Conservation (phyloP, 225 moss, liverwort and hornwort genomes). For the Polytrichum commune region DNA sequence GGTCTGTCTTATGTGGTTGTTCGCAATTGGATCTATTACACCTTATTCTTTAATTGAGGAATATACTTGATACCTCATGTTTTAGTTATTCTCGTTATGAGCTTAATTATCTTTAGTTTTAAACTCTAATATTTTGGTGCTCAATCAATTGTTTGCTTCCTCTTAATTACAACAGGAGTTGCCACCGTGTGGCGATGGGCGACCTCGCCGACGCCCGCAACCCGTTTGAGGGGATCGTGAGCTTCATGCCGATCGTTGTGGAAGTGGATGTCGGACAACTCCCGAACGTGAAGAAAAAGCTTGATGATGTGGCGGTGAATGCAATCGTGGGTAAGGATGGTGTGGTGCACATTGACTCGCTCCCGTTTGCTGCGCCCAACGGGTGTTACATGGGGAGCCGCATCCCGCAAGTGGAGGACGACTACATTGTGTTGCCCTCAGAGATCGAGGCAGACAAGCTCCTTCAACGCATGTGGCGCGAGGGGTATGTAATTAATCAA, state of each 20-base stretch:
- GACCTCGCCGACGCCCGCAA: not conserved
- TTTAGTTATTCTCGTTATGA: too few relatives aligned
- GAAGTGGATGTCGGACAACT: constrained; percentile 9
- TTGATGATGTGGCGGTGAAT: constrained; percentile 15
- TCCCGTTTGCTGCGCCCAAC: not conserved
- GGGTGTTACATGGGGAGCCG: constrained; percentile 19
- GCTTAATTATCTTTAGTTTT: too few relatives aligned
- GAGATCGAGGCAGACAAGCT: constrained; percentile 11
- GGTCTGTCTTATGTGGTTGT: too few relatives aligned
- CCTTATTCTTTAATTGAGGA: too few relatives aligned
- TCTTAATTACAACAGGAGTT: too few relatives aligned
- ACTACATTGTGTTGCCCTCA: not conserved
- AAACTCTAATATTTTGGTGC: too few relatives aligned
- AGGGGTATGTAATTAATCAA: not conserved
- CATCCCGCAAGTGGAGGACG: not conserved
- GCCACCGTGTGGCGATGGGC: too few relatives aligned
- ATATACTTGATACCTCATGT: too few relatives aligned
- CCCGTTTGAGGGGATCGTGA: constrained; percentile 9
- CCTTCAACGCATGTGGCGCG: constrained; percentile 12
- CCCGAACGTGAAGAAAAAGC: constrained; percentile 7
- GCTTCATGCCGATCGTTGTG: constrained; percentile 12
- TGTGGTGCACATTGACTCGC: constrained; percentile 10
- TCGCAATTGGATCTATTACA: too few relatives aligned
- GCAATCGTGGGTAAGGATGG: constrained; percentile 7
- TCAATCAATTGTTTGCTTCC: too few relatives aligned